These are phyloP conservation scores for Malus hybrid DNA, from an alignment of 331 rosid genomes.

Conservation along the genomic window DNA sequence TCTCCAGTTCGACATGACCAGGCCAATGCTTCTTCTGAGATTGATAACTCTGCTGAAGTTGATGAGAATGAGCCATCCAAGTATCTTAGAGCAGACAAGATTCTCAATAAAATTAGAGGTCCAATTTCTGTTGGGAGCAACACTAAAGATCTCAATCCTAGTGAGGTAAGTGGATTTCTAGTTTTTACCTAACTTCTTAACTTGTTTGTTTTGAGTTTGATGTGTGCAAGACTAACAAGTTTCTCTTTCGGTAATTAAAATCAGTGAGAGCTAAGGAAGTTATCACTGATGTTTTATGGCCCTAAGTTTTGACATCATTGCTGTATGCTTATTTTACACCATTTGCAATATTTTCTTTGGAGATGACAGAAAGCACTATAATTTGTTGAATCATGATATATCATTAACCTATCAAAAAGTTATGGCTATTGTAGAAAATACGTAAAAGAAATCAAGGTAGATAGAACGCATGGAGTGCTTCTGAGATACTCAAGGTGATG, in stretches of 20 bases:
- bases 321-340: neutral
- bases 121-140: constrained; percentile 32
- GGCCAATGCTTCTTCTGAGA: constrained; percentile 28
- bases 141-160: constrained; percentile 23
- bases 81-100: constrained; percentile 33
- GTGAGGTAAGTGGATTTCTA: constrained; percentile 40
- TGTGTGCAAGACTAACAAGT: neutral
- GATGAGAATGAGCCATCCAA: constrained; percentile 35
- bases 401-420: neutral
- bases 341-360: neutral
- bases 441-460: neutral
- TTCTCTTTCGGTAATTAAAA: neutral
- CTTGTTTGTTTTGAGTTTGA: neutral
- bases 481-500: neutral
- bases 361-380: neutral
- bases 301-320: neutral
- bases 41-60: constrained; percentile 24
- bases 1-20: constrained; percentile 19
- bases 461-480: neutral
- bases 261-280: neutral
- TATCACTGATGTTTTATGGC: neutral
- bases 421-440: neutral
- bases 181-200: neutral
- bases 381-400: neutral
- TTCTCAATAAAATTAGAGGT: constrained; percentile 22